Evolutionary conservation across 2,329 filamentous ascomycete species (phyloP).

Genomic region (Aspergillus fructus): DNA sequence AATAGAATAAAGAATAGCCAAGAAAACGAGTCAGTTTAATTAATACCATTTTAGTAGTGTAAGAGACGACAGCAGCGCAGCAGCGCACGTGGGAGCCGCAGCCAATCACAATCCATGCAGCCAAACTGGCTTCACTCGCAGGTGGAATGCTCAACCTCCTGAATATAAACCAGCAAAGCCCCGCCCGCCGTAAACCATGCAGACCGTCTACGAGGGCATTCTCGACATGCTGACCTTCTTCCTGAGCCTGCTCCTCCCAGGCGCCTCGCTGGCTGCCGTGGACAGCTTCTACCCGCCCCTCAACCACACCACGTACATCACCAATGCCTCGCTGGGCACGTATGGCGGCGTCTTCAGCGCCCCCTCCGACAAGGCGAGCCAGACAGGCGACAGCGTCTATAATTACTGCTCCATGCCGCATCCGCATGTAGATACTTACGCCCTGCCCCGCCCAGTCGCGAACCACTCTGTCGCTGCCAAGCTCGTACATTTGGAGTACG

Average conservation of each 20-base stretch:
- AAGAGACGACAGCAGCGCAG: too few relatives aligned
- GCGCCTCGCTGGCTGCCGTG: constrained; percentile 11
- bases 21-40: too few relatives aligned
- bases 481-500: constrained; percentile 40
- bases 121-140: background rate
- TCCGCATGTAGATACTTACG: constrained; percentile 33
- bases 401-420: constrained; percentile 44
- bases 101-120: too few relatives aligned
- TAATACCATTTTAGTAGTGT: too few relatives aligned
- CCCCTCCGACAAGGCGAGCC: constrained; percentile 18
- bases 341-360: constrained; percentile 40
- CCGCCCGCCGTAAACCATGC: constrained; percentile 1
- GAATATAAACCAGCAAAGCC: background rate
- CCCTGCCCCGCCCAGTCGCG: constrained; percentile 27
- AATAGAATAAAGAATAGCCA: too few relatives aligned
- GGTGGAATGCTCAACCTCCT: background rate
- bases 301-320: constrained; percentile 39
- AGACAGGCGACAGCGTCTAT: constrained; percentile 32
- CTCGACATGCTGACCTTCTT: constrained; percentile 17
- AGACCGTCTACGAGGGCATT: constrained; percentile 14
- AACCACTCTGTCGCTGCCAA: constrained; percentile 28
- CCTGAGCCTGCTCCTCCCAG: constrained; percentile 10
- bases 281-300: constrained; percentile 38
- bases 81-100: too few relatives aligned
- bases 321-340: constrained; percentile 34